Conservation (phyloP, 2,329 filamentous ascomycete species). For the Pseudomassariella vexata region DNA sequence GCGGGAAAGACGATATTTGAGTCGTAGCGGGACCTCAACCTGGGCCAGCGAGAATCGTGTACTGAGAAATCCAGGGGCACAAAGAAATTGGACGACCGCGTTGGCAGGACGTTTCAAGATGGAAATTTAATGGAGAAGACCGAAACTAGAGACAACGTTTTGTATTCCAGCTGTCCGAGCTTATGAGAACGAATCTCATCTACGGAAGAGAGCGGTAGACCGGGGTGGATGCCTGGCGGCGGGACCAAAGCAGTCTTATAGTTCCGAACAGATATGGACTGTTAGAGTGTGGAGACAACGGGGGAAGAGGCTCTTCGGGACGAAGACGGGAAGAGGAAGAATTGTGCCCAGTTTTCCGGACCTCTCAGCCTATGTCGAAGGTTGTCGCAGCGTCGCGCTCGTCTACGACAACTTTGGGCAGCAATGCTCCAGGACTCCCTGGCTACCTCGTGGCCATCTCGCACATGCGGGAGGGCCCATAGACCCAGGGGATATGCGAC, state of each 20-base stretch:
- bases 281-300: no score
- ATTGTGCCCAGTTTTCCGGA: no score
- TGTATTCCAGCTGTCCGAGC: slow-evolving; percentile 3
- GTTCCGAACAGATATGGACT: slow-evolving; percentile 7
- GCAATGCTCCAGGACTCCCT: slow-evolving; percentile 32
- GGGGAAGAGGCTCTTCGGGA: no score
- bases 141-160: slow-evolving; percentile 9
- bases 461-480: slow-evolving; percentile 17
- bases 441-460: slow-evolving; percentile 17
- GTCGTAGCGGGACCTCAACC: no score
- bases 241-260: slow-evolving; percentile 20
- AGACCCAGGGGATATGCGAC: slow-evolving; percentile 19
- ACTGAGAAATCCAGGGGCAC: background rate
- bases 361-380: slow-evolving; percentile 30
- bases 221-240: slow-evolving; percentile 16
- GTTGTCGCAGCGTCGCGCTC: slow-evolving; percentile 19
- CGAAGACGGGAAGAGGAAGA: slow-evolving; percentile 13
- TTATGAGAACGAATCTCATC: slow-evolving; percentile 17
- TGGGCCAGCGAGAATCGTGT: background rate
- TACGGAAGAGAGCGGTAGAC: slow-evolving; percentile 10
- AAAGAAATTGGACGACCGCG: slow-evolving; percentile 14
- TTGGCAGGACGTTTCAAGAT: slow-evolving; percentile 19
- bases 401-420: slow-evolving; percentile 31
- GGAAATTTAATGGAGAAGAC: slow-evolving; percentile 11
- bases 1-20: background rate